Evolutionary conservation across 129 eudicot genomes (phyloP).

Genomic region (Pseudognaphalium luteoalbum): DNA sequence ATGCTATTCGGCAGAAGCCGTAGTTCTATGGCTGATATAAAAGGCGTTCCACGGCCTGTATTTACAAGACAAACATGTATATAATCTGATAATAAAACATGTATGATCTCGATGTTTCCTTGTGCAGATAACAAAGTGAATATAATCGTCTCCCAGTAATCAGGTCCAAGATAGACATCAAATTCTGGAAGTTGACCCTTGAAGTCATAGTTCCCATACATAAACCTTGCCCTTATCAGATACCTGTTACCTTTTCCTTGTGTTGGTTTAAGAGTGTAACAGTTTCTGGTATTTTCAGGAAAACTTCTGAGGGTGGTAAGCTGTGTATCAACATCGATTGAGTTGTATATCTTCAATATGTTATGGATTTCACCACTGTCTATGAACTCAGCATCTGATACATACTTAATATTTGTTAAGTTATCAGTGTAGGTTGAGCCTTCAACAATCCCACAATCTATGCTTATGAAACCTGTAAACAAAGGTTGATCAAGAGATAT

Average conservation of each 20-base stretch:
- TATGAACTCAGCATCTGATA: slow-evolving; percentile 36
- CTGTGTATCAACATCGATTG: background rate
- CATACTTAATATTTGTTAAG: slow-evolving; percentile 24
- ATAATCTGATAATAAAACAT: slow-evolving; percentile 32
- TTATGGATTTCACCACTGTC: slow-evolving; percentile 37
- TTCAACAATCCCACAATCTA: slow-evolving; percentile 54
- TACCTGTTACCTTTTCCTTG: slow-evolving; percentile 42
- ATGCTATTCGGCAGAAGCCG: slow-evolving; percentile 32
- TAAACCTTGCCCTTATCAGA: slow-evolving; percentile 43
- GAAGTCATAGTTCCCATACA: slow-evolving; percentile 61
- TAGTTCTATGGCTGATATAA: slow-evolving; percentile 44
- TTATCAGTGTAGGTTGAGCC: slow-evolving; percentile 37
- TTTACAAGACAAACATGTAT: slow-evolving; percentile 47
- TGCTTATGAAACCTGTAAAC: slow-evolving; percentile 58
- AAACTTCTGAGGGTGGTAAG: slow-evolving; percentile 51
- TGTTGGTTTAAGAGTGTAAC: slow-evolving; percentile 50
- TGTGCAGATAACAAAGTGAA: background rate
- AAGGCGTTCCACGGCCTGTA: slow-evolving; percentile 41
- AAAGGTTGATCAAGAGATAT: background rate
- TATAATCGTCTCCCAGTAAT: slow-evolving; percentile 32
- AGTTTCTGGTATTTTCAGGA: slow-evolving; percentile 50
- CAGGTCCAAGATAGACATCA: slow-evolving; percentile 28
- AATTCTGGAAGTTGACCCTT: slow-evolving; percentile 30
- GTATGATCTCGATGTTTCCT: slow-evolving; percentile 38
- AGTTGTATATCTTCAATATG: slow-evolving; percentile 24